Conservation (phyloP, 495 filamentous ascomycete species). For the Pseudotulostoma volvatum region DNA sequence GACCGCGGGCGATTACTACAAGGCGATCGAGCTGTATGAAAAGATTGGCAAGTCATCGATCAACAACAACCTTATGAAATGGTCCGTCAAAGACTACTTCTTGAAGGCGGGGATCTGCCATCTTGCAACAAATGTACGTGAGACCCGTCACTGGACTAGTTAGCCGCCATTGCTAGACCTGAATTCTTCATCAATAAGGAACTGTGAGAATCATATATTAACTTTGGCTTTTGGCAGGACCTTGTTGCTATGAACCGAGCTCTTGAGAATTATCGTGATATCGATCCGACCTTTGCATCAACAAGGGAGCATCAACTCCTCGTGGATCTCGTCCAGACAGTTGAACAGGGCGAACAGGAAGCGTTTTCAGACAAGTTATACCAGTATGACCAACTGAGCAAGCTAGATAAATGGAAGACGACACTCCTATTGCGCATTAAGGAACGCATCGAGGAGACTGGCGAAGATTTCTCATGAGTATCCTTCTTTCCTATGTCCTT, state of each 20-base stretch:
- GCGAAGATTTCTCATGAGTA: conserved; percentile 61
- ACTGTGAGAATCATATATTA: too few species aligned
- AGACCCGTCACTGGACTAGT: too few species aligned
- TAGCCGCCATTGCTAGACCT: too few species aligned
- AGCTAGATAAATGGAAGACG: conserved; percentile 92
- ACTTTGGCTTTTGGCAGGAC: too few species aligned
- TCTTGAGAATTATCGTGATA: conserved; percentile 62
- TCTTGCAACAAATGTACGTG: conserved; percentile 47
- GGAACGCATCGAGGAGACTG: conserved; percentile 58
- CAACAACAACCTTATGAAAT: conserved; percentile 72
- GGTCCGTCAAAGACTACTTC: conserved; percentile 84
- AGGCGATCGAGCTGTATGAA: conserved; percentile 66
- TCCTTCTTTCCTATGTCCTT: too few species aligned
- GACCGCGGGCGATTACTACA: conserved; percentile 62
- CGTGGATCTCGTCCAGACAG: conserved; percentile 50
- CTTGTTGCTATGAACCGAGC: conserved; percentile 59
- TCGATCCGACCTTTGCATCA: conserved; percentile 58
- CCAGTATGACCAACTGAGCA: conserved; percentile 75
- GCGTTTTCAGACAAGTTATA: conserved; percentile 72
- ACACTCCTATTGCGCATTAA: conserved; percentile 70
- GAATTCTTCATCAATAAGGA: too few species aligned
- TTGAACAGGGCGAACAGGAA: conserved; percentile 61
- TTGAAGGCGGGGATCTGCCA: conserved; percentile 79
- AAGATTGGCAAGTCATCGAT: conserved; percentile 55
- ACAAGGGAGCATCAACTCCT: conserved; percentile 69